Base-by-base conservation (phyloP, 2,329 filamentous ascomycete species). In the Aspergillus hiratsukae region DNA sequence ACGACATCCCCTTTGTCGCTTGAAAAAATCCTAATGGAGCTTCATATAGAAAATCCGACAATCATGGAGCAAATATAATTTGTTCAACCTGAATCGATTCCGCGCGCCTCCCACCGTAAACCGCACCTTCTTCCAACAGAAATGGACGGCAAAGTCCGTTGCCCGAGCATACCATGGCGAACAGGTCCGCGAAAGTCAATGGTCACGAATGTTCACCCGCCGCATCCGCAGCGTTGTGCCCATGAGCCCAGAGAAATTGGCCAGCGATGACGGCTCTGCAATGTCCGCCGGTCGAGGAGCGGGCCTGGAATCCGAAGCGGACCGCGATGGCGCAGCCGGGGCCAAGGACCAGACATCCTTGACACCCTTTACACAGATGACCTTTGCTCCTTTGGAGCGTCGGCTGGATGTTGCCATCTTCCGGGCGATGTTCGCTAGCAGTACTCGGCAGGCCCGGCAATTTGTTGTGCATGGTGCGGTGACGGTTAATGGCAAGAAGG, bases 21-120 rank as follows among this genome's bases (percentile, higher is more conserved):
- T 37, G 14, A 17, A 7, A 14, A 53, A 28, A 19, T 35, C 14
- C 45, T 48, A 28, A 48, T 5, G n/a, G 14, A 27, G 46, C 3
- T 14, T 49, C 19, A 58, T 63, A 55, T 53, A 97, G 92, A 95
- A 91, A 89, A 74, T 96, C 75, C 88, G 93, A 68, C 90, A 94
- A 80, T 91, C 91, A 80, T 97, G 93, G 94, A 96, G 91, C 81
- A 96, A 96, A 79, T 91, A 91, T 81, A 96, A 96, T 72, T 82
- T 99, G 61, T 99, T 90, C 84, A 97, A 97, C 77, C 78, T 99
- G 63, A 78, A 80, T 51, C 82, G 83, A 64, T 69, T 83, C 35
- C 75, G 67, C 46, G 68, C 74, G 2, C 83, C 81, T 19, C 70
- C 66, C 17, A 75, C 78, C 57, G 69, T 65, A 59, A 67, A 70